Percentiles rank a stretch among this genome's conserved stretches.
Evolutionary conservation across 2,329 filamentous ascomycete species (phyloP).

Genomic region (Pezicula neosporulosa): DNA sequence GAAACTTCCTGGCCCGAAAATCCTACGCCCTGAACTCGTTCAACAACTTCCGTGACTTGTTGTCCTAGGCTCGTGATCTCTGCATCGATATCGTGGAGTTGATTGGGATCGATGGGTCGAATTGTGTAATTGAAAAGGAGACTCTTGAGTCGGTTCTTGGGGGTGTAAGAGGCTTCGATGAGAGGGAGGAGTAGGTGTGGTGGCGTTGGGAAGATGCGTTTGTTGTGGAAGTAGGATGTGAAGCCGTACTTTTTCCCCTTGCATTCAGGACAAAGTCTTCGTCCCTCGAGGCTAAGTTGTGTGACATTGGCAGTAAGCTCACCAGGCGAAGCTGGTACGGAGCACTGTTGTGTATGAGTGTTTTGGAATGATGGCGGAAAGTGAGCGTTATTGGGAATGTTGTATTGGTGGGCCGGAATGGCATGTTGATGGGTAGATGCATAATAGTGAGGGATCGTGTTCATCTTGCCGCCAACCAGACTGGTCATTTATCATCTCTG

Average conservation of each 20-base stretch:
- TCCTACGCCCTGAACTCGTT: not conserved
- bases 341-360: no score
- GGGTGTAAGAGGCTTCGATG: conserved; percentile 19
- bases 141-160: conserved; percentile 19
- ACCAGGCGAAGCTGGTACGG: no score
- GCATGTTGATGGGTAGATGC: no score
- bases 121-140: conserved; percentile 18
- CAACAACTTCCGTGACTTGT: not conserved
- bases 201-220: conserved; percentile 14
- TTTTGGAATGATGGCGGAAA: no score
- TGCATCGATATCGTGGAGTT: conserved; percentile 1
- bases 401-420: no score
- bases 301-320: no score
- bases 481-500: no score
- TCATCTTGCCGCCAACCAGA: no score
- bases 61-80: conserved; percentile 1
- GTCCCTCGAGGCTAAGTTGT: not conserved
- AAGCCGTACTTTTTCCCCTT: conserved; percentile 21
- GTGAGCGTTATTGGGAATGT: no score
- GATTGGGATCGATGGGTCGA: conserved; percentile 4
- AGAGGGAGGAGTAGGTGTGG: conserved; percentile 18
- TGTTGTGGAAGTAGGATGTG: conserved; percentile 24
- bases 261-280: conserved; percentile 12
- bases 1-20: not conserved
- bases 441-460: no score